Evolutionary conservation across 73 alveolate genomes (phyloP), one percentile per base, ranked within the genome.

Genomic region (Stentor coeruleus): DNA sequence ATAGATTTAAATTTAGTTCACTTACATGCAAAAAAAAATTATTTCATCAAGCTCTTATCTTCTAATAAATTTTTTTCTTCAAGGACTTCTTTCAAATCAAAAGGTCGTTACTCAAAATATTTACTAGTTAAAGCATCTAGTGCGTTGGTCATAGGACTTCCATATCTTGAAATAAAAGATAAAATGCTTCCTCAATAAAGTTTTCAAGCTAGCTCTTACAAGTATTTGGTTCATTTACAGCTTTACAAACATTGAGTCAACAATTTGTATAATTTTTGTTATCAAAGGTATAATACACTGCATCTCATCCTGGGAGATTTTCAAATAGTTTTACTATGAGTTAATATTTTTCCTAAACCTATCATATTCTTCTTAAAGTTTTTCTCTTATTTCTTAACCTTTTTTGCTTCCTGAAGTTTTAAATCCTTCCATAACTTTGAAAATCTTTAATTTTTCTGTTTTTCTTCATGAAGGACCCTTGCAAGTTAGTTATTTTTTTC

Each of bases 21-120:
- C 33, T 20, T 11, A 15, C 49, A 11, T 37, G 79, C 26, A 66
- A 11, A 37, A 40, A 40, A 66, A 28, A 28, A 28, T 66, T 2
- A 31, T 20, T 26, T 66, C 79, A 28, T 66, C 79, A 66, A 66
- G n/a, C 15, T 66, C 79, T 66, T 20, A 31, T 66, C 79, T 26
- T 20, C n/a, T 28, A 20, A 66, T 11, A 66, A 31, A 2, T 66
- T 40, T 2, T 31, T 66, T 20, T 31, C 37, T 2, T 66, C 79
- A 66, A 66, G n/a, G n/a, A 66, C 14, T 20, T 20, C 36, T 33
- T 66, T 20, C n/a, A 66, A 28, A 20, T 31, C 79, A 20, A 20
- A 20, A 26, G 37, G n/a, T 31, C 39, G n/a, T 0, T 20, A 40
- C 39, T 66, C 79, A 57, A 31, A 31, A 57, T n/a, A 20, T 66